Evolutionary conservation across 108 stramenopile species (phyloP).

Genomic region (Cyclotella baltica): DNA sequence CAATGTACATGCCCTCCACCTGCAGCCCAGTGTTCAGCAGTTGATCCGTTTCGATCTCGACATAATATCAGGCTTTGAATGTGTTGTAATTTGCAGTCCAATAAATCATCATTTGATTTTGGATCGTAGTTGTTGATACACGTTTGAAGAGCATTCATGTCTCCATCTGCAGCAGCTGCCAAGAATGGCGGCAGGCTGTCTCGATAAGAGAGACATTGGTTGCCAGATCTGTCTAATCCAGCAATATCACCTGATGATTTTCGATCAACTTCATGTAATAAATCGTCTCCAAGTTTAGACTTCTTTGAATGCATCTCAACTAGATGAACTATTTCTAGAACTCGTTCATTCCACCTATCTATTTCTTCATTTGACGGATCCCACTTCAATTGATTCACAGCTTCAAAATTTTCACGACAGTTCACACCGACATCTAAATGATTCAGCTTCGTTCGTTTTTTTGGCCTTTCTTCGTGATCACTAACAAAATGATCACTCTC

Average conservation of each 20-base stretch:
- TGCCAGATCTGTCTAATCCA: conserved; percentile 62
- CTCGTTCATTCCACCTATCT: conserved; percentile 66
- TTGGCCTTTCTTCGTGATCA: conserved; percentile 14
- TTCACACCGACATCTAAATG: conserved; percentile 2
- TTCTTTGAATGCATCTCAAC: conserved; percentile 57
- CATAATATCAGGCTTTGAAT: conserved; percentile 45
- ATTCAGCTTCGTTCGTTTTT: conserved; percentile 15
- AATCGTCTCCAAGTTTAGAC: background rate
- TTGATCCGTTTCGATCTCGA: conserved; percentile 71
- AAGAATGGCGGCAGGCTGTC: conserved; percentile 77
- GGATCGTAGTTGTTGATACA: conserved; percentile 17
- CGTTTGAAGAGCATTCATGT: conserved; percentile 40
- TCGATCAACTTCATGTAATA: background rate
- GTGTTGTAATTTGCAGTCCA: conserved; percentile 4
- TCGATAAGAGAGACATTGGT: conserved; percentile 57
- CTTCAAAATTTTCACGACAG: conserved; percentile 3
- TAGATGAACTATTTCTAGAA: conserved; percentile 61
- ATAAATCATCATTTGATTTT: conserved; percentile 16
- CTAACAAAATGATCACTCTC: background rate
- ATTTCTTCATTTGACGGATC: conserved; percentile 67
- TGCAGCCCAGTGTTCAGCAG: conserved; percentile 79
- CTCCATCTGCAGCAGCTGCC: conserved; percentile 74
- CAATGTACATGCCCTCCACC: conserved; percentile 78
- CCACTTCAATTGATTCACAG: conserved; percentile 30
- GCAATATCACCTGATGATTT: background rate